Percentiles rank a stretch among this genome's conserved stretches.
phyloP scores from a whole-genome alignment of 1,284 basidiomycete species.

The Erythrobasidium hasegawianum region DNA sequence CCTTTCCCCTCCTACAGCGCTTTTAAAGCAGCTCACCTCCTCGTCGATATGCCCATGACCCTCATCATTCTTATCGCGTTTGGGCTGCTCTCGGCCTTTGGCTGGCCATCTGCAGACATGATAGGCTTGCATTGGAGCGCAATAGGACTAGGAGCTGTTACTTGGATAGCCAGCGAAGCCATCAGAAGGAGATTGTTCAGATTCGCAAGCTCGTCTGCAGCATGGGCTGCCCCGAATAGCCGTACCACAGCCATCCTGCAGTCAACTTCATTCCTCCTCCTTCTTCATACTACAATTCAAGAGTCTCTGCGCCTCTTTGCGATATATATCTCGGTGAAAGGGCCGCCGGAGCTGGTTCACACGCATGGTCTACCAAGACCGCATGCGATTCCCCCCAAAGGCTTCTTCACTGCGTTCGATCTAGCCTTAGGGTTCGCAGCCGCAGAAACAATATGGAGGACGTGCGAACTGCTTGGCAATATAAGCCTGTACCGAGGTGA shows the following conservation, averaged over 20 bases:
- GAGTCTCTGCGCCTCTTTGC: slow-evolving; percentile 21
- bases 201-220: slow-evolving; percentile 1
- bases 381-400: slow-evolving; percentile 23
- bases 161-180: slow-evolving; percentile 29
- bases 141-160: slow-evolving; percentile 15
- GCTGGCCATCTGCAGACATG: slow-evolving; percentile 23
- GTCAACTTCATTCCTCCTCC: slow-evolving; percentile 14
- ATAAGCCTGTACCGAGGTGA: slow-evolving; percentile 23
- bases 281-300: slow-evolving; percentile 9
- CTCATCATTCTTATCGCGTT: slow-evolving; percentile 30
- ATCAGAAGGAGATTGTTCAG: slow-evolving; percentile 21
- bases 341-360: neutral
- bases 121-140: slow-evolving; percentile 24
- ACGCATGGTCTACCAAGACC: neutral
- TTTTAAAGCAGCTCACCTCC: slow-evolving; percentile 21
- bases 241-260: slow-evolving; percentile 3
- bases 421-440: slow-evolving; percentile 31
- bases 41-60: slow-evolving; percentile 21
- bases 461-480: slow-evolving; percentile 19
- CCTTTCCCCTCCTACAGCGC: slow-evolving; percentile 21
- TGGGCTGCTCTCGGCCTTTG: slow-evolving; percentile 16
- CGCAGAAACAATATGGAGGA: slow-evolving; percentile 28
- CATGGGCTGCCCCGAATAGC: neutral
- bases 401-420: slow-evolving; percentile 32
- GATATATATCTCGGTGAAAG: slow-evolving; percentile 8